Conservation (phyloP, 2,329 filamentous ascomycete genomes). For the Sporothrix mexicana region DNA sequence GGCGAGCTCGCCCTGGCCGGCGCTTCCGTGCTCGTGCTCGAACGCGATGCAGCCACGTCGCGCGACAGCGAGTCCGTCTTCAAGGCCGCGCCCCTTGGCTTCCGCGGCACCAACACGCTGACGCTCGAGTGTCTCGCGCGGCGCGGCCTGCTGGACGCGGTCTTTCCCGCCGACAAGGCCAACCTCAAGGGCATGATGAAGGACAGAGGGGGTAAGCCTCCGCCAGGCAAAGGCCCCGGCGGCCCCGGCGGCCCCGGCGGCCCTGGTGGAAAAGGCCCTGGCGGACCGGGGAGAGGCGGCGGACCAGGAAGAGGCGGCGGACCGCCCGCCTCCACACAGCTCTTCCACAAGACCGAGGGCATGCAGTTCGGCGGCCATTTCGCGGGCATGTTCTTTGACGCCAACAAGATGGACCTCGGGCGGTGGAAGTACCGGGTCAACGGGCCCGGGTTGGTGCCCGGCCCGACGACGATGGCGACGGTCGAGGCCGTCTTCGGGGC, state of each 20-base stretch:
- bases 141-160: constrained; percentile 46
- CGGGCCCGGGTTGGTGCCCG: constrained; percentile 41
- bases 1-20: constrained; percentile 46
- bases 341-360: constrained; percentile 37
- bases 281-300: not conserved
- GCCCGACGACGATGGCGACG: constrained; percentile 38
- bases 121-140: constrained; percentile 48
- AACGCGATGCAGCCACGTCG: constrained; percentile 37
- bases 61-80: constrained; percentile 39
- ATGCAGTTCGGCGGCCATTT: constrained; percentile 46
- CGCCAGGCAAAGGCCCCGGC: not conserved
- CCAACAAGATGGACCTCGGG: constrained; percentile 41
- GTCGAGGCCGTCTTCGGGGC: constrained; percentile 39
- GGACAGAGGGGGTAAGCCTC: not conserved
- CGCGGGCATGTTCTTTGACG: constrained; percentile 43
- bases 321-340: not conserved
- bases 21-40: constrained; percentile 48
- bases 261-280: not conserved
- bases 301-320: not conserved
- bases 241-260: not conserved
- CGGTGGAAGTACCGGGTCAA: constrained; percentile 45
- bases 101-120: constrained; percentile 45
- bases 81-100: constrained; percentile 43
- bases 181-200: constrained; percentile 26
- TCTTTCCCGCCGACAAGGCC: constrained; percentile 36